Evolutionary conservation across 2,329 filamentous ascomycete genomes (phyloP).

Genomic region (Microsporum audouinii): DNA sequence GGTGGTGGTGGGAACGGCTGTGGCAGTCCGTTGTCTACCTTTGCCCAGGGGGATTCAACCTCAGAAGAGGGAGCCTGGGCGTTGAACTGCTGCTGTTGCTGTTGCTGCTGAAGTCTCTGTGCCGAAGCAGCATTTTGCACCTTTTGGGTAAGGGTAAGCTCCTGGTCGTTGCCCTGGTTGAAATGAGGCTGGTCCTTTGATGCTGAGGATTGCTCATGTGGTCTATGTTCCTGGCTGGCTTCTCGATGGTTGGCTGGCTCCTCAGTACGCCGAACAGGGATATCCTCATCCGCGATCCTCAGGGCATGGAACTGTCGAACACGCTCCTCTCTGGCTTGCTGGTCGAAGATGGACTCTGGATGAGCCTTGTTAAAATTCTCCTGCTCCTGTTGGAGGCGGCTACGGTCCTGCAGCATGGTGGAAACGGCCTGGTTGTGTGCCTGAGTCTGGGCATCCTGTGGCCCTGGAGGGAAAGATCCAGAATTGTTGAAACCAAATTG

Average conservation of each 20-base stretch:
- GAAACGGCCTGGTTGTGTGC: constrained; percentile 47
- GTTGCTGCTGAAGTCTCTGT: constrained; percentile 29
- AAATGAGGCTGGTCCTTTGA: constrained; percentile 14
- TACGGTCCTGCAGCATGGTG: constrained; percentile 50
- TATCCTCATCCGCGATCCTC: constrained; percentile 52
- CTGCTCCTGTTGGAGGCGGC: constrained; percentile 51
- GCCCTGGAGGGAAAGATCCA: constrained; percentile 35
- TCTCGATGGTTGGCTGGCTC: constrained; percentile 33
- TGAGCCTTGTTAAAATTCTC: constrained; percentile 41
- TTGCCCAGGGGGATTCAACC: constrained; percentile 45
- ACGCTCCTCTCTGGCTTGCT: constrained; percentile 50
- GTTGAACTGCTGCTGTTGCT: constrained; percentile 13
- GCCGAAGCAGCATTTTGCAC: constrained; percentile 59
- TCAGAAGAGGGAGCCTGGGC: constrained; percentile 18
- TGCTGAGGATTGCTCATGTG: not conserved
- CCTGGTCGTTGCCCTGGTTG: constrained; percentile 37
- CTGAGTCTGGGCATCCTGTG: constrained; percentile 27
- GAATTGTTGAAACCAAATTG: constrained; percentile 36
- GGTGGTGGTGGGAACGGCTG: constrained; percentile 56
- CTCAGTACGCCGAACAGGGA: constrained; percentile 26
- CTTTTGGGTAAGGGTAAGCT: constrained; percentile 67
- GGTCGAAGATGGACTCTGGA: constrained; percentile 37
- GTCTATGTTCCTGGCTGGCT: constrained; percentile 18
- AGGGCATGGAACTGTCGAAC: constrained; percentile 74
- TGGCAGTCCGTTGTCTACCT: constrained; percentile 56